phyloP scores from a whole-genome alignment of 257 asterid genomes.

The Lavandula angustifolia region DNA sequence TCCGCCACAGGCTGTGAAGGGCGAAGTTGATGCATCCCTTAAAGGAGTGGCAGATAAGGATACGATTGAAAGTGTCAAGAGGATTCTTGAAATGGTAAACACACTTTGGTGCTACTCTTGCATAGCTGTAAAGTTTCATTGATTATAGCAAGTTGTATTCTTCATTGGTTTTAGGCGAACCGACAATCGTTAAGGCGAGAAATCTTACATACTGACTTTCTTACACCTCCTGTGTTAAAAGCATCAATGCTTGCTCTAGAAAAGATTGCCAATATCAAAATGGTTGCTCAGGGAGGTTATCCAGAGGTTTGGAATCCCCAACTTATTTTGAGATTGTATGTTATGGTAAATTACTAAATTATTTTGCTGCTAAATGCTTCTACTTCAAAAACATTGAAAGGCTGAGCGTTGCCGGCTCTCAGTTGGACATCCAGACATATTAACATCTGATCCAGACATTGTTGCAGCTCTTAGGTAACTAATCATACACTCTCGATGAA shows the following conservation, averaged over 20 bases:
- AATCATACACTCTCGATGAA: background rate
- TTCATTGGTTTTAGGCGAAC: constrained; percentile 53
- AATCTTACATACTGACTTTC: constrained; percentile 77
- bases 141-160: constrained; percentile 1
- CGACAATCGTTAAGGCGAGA: constrained; percentile 76
- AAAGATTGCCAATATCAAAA: constrained; percentile 62
- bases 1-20: constrained; percentile 62
- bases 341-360: constrained; percentile 24
- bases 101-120: constrained; percentile 5
- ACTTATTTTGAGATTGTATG: background rate
- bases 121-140: background rate
- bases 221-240: constrained; percentile 78
- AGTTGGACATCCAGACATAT: constrained; percentile 76
- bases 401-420: constrained; percentile 96
- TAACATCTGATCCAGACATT: constrained; percentile 72
- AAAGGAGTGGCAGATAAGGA: constrained; percentile 61
- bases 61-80: constrained; percentile 65
- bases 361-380: constrained; percentile 12
- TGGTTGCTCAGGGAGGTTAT: constrained; percentile 85
- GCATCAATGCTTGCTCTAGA: constrained; percentile 62
- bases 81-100: constrained; percentile 76
- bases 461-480: constrained; percentile 82
- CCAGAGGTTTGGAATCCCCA: constrained; percentile 66
- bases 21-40: constrained; percentile 45
- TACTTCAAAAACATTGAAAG: constrained; percentile 37